Conservation (phyloP, 2,329 filamentous ascomycete genomes). For the Tympanopsis confertula region DNA sequence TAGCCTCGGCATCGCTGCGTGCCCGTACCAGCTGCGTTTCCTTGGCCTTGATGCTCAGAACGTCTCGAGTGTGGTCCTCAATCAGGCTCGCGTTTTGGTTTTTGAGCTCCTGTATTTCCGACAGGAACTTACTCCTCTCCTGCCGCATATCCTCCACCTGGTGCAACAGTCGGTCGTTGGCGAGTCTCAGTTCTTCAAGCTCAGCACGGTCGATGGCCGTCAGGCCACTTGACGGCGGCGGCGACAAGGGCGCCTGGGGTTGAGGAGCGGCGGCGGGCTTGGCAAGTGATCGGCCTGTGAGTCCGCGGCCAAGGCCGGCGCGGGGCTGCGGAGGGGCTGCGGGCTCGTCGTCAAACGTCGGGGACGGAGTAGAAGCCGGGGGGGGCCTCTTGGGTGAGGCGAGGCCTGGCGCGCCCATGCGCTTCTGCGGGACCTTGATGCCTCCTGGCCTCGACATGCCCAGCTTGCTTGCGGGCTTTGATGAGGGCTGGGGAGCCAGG, state of each 20-base stretch:
- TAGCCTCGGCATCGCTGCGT: slow-evolving; percentile 76
- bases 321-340: slow-evolving; percentile 47
- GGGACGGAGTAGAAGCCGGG: slow-evolving; percentile 32
- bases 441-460: slow-evolving; percentile 8
- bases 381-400: slow-evolving; percentile 34
- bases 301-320: slow-evolving; percentile 60
- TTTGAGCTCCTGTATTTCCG: slow-evolving; percentile 86
- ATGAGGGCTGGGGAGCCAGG: slow-evolving; percentile 44
- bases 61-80: slow-evolving; percentile 90
- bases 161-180: slow-evolving; percentile 67
- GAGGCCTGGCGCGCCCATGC: slow-evolving; percentile 37
- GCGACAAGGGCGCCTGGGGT: slow-evolving; percentile 37
- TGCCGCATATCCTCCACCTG: slow-evolving; percentile 71
- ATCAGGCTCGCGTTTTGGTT: slow-evolving; percentile 95
- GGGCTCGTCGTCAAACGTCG: slow-evolving; percentile 43
- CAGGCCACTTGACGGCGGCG: slow-evolving; percentile 53
- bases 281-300: slow-evolving; percentile 74
- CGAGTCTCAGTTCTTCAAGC: slow-evolving; percentile 72
- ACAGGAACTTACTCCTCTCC: slow-evolving; percentile 70
- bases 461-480: slow-evolving; percentile 31
- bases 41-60: slow-evolving; percentile 93
- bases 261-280: slow-evolving; percentile 48
- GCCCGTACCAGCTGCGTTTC: slow-evolving; percentile 93
- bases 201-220: slow-evolving; percentile 79
- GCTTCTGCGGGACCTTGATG: slow-evolving; percentile 34